Conservation (phyloP, 192 early-diverging fungal genomes). For the Coemansia nantahalensis region DNA sequence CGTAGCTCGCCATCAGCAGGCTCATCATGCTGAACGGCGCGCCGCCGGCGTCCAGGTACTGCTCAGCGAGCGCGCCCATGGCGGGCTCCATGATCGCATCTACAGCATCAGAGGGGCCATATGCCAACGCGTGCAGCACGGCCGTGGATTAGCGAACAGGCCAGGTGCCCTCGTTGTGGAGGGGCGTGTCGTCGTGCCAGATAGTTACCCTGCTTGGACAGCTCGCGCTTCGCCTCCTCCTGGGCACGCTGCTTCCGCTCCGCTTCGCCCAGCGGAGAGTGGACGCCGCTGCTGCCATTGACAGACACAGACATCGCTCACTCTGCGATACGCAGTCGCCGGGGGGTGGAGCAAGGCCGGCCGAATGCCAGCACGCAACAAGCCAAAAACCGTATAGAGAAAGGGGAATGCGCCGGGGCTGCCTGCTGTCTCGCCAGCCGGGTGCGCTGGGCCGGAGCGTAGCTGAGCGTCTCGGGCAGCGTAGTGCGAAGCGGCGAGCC, state of each 20-base stretch:
- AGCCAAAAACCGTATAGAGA: too few species aligned
- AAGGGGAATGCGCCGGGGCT: too few species aligned
- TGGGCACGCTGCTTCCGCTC: constrained; percentile 30
- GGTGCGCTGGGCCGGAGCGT: too few species aligned
- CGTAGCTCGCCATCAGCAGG: constrained; percentile 38
- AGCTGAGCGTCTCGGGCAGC: too few species aligned
- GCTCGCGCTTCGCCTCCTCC: constrained; percentile 37
- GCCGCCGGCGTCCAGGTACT: constrained; percentile 45
- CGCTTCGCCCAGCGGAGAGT: constrained; percentile 10
- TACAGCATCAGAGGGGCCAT: constrained; percentile 23
- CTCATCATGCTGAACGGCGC: constrained; percentile 47
- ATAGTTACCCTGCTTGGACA: constrained; percentile 43
- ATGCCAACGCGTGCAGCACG: too few species aligned
- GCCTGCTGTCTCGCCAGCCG: too few species aligned
- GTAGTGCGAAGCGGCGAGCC: too few species aligned
- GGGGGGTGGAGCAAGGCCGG: too few species aligned
- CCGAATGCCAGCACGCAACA: too few species aligned
- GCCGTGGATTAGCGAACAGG: not conserved
- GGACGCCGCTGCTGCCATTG: constrained; percentile 4
- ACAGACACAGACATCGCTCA: too few species aligned
- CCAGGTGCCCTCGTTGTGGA: too few species aligned
- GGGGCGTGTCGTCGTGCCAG: not conserved
- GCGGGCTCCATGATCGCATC: constrained; percentile 52
- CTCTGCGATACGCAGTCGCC: too few species aligned
- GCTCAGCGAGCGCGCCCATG: constrained; percentile 26